Evolutionary conservation across 495 filamentous ascomycete species (phyloP).

Genomic region (Elasticomyces elasticus): DNA sequence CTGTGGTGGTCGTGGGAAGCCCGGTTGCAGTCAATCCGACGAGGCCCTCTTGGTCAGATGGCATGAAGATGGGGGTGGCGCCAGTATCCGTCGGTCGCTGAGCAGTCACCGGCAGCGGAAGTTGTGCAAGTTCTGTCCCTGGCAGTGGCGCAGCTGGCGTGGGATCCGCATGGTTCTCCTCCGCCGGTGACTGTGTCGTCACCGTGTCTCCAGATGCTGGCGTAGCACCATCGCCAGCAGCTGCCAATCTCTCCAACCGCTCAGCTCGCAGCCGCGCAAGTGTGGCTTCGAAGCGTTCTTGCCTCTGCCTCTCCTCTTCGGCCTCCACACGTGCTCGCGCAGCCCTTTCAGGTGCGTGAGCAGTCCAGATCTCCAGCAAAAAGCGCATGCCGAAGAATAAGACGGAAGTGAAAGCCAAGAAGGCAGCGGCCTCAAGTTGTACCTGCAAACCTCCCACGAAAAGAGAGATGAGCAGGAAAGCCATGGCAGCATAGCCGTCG

Average conservation of each 20-base stretch:
- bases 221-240: background rate
- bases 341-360: constrained; percentile 68
- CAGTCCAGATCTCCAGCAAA: constrained; percentile 75
- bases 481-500: constrained; percentile 59
- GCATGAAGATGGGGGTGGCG: constrained; percentile 62
- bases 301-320: constrained; percentile 14
- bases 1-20: constrained; percentile 12
- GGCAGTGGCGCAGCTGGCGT: background rate
- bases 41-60: constrained; percentile 73
- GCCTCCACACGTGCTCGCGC: constrained; percentile 6
- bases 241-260: background rate
- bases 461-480: constrained; percentile 53
- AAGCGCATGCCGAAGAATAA: constrained; percentile 74
- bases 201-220: background rate
- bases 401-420: constrained; percentile 63
- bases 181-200: background rate
- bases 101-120: constrained; percentile 58
- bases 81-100: constrained; percentile 36
- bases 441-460: constrained; percentile 58
- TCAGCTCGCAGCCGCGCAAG: constrained; percentile 7
- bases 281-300: constrained; percentile 5
- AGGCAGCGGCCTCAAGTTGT: constrained; percentile 54
- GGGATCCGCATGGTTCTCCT: background rate
- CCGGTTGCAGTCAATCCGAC: constrained; percentile 38
- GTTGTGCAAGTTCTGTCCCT: constrained; percentile 31